Evolutionary conservation across 129 eudicot genomes (phyloP).

Genomic region (Flaveria trinervia): DNA sequence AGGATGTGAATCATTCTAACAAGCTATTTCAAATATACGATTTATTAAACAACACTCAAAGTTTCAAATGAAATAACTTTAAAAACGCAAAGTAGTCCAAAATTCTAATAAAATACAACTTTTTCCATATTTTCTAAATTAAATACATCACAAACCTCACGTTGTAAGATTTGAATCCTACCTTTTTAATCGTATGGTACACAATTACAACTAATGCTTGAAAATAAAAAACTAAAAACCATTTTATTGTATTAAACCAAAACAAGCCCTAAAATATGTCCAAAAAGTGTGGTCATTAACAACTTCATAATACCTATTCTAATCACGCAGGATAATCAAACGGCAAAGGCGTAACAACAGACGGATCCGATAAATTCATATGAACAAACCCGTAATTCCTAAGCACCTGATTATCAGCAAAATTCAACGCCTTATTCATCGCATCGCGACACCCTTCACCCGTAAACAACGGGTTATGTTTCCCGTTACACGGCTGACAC

Average conservation of each 20-base stretch:
- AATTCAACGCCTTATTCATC: slow-evolving; percentile 54
- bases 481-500: slow-evolving; percentile 62
- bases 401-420: slow-evolving; percentile 63
- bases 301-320: slow-evolving; percentile 8
- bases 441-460: slow-evolving; percentile 40
- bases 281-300: background rate
- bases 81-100: background rate
- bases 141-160: too few species aligned
- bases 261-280: slow-evolving; percentile 32
- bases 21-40: background rate
- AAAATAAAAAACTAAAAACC: background rate
- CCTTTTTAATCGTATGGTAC: too few species aligned
- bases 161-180: too few species aligned
- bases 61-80: background rate
- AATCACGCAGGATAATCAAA: slow-evolving; percentile 46
- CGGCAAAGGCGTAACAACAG: slow-evolving; percentile 37
- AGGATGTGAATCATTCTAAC: background rate
- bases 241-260: slow-evolving; percentile 16
- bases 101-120: background rate
- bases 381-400: slow-evolving; percentile 54
- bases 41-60: background rate
- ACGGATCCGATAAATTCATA: slow-evolving; percentile 38
- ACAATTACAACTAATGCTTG: too few species aligned
- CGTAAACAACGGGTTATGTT: slow-evolving; percentile 41
- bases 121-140: too few species aligned